Evolutionary conservation across 2,329 filamentous ascomycete species (phyloP).

Genomic region (Dactylella cylindrospora): DNA sequence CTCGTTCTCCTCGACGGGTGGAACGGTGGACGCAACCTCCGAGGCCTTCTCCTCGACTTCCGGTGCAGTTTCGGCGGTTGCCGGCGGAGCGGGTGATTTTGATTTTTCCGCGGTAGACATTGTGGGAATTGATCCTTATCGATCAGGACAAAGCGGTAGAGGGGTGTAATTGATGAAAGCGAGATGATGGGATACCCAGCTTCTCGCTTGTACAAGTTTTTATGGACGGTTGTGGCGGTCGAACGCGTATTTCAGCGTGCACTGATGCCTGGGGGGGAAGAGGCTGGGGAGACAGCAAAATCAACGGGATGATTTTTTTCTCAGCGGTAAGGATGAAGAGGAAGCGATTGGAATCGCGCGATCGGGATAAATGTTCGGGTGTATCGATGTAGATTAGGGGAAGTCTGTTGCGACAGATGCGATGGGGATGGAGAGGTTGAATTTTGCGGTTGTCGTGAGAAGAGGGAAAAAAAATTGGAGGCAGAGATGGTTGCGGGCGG

Average conservation of each 20-base stretch:
- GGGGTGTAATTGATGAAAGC: neutral
- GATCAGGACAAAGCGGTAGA: slow-evolving; percentile 1
- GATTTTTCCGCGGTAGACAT: slow-evolving; percentile 32
- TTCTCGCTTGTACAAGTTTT: slow-evolving; percentile 5
- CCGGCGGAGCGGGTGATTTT: slow-evolving; percentile 35
- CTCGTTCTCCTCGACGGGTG: slow-evolving; percentile 37
- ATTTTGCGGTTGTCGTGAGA: slow-evolving; percentile 18
- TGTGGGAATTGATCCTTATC: slow-evolving; percentile 5
- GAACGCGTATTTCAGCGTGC: slow-evolving; percentile 43
- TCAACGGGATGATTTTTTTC: slow-evolving; percentile 6
- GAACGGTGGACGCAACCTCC: slow-evolving; percentile 44
- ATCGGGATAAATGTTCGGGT: slow-evolving; percentile 6
- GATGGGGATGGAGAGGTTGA: slow-evolving; percentile 8
- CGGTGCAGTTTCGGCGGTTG: slow-evolving; percentile 32
- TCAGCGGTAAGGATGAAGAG: slow-evolving; percentile 4
- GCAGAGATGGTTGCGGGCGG: too few relatives aligned
- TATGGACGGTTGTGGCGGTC: slow-evolving; percentile 17
- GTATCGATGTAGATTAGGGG: slow-evolving; percentile 15
- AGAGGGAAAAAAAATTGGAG: slow-evolving; percentile 10
- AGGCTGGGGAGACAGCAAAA: slow-evolving; percentile 14
- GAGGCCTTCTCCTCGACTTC: slow-evolving; percentile 38
- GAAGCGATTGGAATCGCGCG: slow-evolving; percentile 43
- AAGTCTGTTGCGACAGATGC: slow-evolving; percentile 11
- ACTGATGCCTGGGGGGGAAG: slow-evolving; percentile 17
- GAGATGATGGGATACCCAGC: neutral